These are phyloP conservation scores for Pythium utonaiense DNA, from an alignment of 352 stramenopile genomes.

Conservation along the genomic window DNA sequence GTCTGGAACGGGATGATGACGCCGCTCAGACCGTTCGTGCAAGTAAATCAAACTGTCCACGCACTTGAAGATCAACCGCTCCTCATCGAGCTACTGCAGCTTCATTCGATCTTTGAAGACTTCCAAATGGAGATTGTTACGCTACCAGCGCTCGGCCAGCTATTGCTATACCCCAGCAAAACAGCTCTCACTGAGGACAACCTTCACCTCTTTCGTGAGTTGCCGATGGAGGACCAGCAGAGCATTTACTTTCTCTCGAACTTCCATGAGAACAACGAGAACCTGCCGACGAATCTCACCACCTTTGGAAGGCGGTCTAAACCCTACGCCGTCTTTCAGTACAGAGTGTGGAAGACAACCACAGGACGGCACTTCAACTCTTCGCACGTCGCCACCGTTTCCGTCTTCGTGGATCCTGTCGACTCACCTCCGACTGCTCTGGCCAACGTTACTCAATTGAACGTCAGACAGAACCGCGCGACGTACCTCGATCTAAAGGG, in stretches of 20 bases:
- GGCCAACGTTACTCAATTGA: conserved; percentile 21
- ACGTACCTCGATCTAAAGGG: conserved; percentile 37
- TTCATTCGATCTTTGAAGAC: conserved; percentile 64
- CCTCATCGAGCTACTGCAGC: conserved; percentile 45
- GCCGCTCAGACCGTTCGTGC: conserved; percentile 41
- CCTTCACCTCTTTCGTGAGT: conserved; percentile 33
- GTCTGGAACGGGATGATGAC: conserved; percentile 32
- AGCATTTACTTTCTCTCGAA: conserved; percentile 48
- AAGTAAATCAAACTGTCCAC: conserved; percentile 25
- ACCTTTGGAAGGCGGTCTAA: not conserved
- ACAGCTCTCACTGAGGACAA: conserved; percentile 34
- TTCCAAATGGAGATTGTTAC: conserved; percentile 44
- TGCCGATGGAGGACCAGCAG: conserved; percentile 46
- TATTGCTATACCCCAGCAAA: conserved; percentile 53
- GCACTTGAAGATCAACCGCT: conserved; percentile 44
- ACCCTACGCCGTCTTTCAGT: conserved; percentile 18
- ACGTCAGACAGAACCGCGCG: conserved; percentile 18
- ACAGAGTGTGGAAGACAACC: conserved; percentile 30
- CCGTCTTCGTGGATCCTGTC: conserved; percentile 53
- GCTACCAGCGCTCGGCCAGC: conserved; percentile 43
- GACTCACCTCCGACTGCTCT: conserved; percentile 39
- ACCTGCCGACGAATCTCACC: conserved; percentile 24
- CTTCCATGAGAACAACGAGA: conserved; percentile 43
- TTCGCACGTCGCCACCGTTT: conserved; percentile 26
- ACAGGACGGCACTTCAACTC: conserved; percentile 28